A percentile compares a stretch with the other conserved stretches of the same genome.
These are phyloP conservation scores for Saccharomycopsis fodiens DNA, from an alignment of 805 yeast species.

Conservation along the genomic window DNA sequence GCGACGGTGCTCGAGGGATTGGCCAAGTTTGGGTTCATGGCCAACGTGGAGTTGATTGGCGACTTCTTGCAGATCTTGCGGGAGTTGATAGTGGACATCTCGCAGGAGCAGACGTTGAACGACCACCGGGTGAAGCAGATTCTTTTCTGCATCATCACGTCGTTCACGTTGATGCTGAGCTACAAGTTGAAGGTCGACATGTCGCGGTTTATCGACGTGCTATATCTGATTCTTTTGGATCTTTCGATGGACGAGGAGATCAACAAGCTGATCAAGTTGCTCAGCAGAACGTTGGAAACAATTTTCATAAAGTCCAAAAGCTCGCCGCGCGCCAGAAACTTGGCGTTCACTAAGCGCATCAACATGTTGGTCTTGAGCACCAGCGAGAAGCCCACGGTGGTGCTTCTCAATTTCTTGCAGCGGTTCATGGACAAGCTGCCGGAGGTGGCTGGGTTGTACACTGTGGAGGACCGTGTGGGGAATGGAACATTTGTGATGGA, in stretches of 20 bases:
- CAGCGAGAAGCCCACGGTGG: conserved; percentile 83
- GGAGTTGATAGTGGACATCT: conserved; percentile 58
- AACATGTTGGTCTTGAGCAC: conserved; percentile 60
- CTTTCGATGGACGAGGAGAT: conserved; percentile 73
- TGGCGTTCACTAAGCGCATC: conserved; percentile 78
- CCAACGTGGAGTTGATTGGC: conserved; percentile 86
- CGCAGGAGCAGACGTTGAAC: conserved; percentile 37
- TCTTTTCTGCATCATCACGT: conserved; percentile 77
- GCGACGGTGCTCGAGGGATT: conserved; percentile 89
- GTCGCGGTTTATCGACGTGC: conserved; percentile 66
- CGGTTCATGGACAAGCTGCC: conserved; percentile 67
- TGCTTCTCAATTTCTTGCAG: conserved; percentile 69
- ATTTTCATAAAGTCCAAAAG: conserved; percentile 71
- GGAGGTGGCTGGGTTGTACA: conserved; percentile 65
- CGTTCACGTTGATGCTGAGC: conserved; percentile 77
- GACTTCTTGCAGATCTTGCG: conserved; percentile 85
- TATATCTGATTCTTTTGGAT: conserved; percentile 62
- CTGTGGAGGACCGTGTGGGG: conserved; percentile 81
- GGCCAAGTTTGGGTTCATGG: conserved; percentile 84
- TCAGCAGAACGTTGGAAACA: conserved; percentile 69
- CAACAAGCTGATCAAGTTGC: conserved; percentile 79
- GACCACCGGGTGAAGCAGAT: conserved; percentile 51
- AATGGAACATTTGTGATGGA: conserved; percentile 72
- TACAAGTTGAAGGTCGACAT: conserved; percentile 74
- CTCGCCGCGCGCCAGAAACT: conserved; percentile 58